Evolutionary conservation across 352 stramenopile genomes (phyloP).

Genomic region (Aphanomyces stellatus): DNA sequence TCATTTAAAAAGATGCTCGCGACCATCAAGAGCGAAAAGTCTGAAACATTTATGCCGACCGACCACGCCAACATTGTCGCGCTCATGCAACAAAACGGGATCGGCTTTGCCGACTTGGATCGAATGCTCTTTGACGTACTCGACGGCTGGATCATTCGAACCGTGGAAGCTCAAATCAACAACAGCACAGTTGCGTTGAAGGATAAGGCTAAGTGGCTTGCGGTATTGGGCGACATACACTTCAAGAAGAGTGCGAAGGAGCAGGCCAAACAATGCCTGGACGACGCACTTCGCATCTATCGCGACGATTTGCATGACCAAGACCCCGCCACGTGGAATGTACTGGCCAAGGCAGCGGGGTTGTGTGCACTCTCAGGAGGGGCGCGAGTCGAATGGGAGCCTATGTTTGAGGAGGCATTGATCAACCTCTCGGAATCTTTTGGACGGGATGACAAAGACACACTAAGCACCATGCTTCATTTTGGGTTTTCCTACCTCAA

Average conservation of each 20-base stretch:
- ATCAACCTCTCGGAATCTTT: too few relatives aligned
- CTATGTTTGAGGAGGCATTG: neutral
- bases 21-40: neutral
- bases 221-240: neutral
- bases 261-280: neutral
- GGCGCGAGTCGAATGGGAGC: neutral
- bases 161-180: neutral
- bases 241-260: neutral
- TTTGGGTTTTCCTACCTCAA: neutral
- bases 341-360: neutral
- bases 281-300: neutral
- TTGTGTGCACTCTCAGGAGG: too few relatives aligned
- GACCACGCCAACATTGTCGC: neutral
- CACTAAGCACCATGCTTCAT: neutral
- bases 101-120: neutral
- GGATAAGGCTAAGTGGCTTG: neutral
- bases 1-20: neutral
- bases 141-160: neutral
- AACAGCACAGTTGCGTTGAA: neutral
- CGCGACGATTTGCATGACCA: neutral
- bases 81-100: neutral
- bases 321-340: neutral
- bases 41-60: neutral
- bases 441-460: neutral
- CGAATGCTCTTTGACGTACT: constrained; percentile 2